phyloP scores from a whole-genome alignment of 139 green algal genomes.

The Chlamydomonas sp. region DNA sequence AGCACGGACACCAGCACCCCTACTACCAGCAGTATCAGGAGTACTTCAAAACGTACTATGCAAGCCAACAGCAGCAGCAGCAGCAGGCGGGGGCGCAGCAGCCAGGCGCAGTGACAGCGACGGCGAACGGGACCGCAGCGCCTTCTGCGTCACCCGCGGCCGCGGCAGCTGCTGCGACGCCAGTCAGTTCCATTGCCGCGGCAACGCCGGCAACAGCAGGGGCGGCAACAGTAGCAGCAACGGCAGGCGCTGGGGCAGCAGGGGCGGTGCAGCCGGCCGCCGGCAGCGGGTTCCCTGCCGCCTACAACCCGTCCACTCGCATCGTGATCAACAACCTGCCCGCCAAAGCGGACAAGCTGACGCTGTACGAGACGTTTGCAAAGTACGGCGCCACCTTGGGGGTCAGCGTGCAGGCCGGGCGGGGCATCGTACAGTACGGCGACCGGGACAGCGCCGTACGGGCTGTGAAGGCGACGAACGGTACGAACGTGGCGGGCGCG shows the following conservation, averaged over 20 bases:
- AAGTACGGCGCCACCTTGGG: neutral
- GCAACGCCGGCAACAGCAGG: neutral
- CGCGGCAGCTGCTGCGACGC: no score
- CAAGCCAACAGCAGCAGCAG: neutral
- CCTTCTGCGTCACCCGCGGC: no score
- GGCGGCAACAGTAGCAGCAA: neutral
- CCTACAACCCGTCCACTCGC: conserved; percentile 8
- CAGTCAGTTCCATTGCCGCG: no score
- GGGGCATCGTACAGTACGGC: neutral
- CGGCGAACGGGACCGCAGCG: no score
- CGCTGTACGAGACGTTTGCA: conserved; percentile 19
- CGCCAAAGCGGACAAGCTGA: conserved; percentile 8
- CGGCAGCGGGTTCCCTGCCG: no score
- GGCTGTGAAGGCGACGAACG: neutral
- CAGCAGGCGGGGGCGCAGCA: neutral
- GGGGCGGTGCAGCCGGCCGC: neutral
- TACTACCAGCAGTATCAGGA: neutral
- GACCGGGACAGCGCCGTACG: neutral
- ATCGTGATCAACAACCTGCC: conserved; percentile 16
- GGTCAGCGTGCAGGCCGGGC: neutral
- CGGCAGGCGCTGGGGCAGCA: neutral
- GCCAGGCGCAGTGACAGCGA: neutral
- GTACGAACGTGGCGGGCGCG: neutral
- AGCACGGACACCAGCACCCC: neutral
- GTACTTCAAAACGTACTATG: neutral